phyloP scores from a whole-genome alignment of 768 basidiomycete genomes.

The Mrakia hoshinonis region DNA sequence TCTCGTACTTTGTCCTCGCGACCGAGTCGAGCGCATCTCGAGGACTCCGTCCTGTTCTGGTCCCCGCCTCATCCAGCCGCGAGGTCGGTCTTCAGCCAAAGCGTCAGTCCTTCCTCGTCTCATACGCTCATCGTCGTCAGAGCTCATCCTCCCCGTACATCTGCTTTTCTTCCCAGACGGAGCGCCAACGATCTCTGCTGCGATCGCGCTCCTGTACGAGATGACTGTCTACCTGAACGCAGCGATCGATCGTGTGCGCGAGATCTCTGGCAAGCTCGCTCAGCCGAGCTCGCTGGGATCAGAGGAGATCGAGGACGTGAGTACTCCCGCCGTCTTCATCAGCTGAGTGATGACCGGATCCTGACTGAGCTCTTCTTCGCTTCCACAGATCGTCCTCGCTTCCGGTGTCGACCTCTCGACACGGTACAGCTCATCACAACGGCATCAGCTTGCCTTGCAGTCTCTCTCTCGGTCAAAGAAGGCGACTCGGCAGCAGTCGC shows the following conservation, averaged over 20 bases:
- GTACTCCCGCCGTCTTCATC: too few species aligned
- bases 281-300: conserved; percentile 62
- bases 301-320: conserved; percentile 62
- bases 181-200: conserved; percentile 43
- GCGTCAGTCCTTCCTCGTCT: conserved; percentile 27
- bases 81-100: conserved; percentile 46
- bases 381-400: conserved; percentile 30
- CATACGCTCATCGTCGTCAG: background rate
- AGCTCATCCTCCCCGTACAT: background rate
- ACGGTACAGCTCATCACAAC: conserved; percentile 10
- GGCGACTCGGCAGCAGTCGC: conserved; percentile 7
- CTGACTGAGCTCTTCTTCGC: background rate
- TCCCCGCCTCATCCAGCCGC: conserved; percentile 30
- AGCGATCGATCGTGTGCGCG: conserved; percentile 45
- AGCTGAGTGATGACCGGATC: too few species aligned
- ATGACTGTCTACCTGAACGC: conserved; percentile 24
- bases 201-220: conserved; percentile 54
- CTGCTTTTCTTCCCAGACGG: conserved; percentile 6
- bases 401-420: conserved; percentile 16
- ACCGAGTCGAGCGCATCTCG: conserved; percentile 29
- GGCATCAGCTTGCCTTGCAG: conserved; percentile 10
- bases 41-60: conserved; percentile 55
- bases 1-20: conserved; percentile 30
- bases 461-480: background rate
- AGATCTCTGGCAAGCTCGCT: conserved; percentile 60